A percentile compares a stretch with the other conserved stretches of the same genome.
Evolutionary conservation across 139 green algal genomes (phyloP).

Genomic region (Nannochloris sp.): DNA sequence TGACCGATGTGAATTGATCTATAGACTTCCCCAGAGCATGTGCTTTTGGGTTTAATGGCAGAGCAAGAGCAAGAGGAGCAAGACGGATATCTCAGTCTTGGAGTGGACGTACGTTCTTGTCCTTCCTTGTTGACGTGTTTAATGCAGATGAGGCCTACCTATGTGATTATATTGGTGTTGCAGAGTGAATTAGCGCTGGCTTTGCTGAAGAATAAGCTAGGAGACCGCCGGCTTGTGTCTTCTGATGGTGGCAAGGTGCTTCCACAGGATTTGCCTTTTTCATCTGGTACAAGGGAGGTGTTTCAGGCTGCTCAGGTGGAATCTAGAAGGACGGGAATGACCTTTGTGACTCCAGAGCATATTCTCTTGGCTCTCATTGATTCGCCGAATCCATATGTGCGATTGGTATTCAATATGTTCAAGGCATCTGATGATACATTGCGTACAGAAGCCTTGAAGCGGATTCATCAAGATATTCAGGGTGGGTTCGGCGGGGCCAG

Average conservation of each 20-base stretch:
- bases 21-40: slow-evolving; percentile 71
- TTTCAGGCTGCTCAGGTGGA: slow-evolving; percentile 79
- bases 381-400: not conserved
- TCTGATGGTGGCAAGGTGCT: not conserved
- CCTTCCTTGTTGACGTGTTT: not conserved
- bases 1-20: not conserved
- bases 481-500: slow-evolving; percentile 10
- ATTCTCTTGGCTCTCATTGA: slow-evolving; percentile 67
- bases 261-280: slow-evolving; percentile 66
- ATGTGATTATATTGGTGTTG: not conserved
- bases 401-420: slow-evolving; percentile 23
- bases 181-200: not conserved
- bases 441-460: slow-evolving; percentile 38
- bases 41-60: slow-evolving; percentile 79
- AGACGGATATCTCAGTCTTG: slow-evolving; percentile 59
- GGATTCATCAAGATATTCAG: slow-evolving; percentile 53
- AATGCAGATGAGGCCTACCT: not conserved
- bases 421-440: slow-evolving; percentile 40
- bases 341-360: slow-evolving; percentile 88
- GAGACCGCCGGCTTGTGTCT: not conserved
- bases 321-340: slow-evolving; percentile 59
- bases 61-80: slow-evolving; percentile 44
- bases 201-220: not conserved
- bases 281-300: slow-evolving; percentile 52
- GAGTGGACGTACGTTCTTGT: slow-evolving; percentile 5